These are phyloP conservation scores for Heritiera littoralis DNA, from an alignment of 345 rosid species.

Conservation along the genomic window DNA sequence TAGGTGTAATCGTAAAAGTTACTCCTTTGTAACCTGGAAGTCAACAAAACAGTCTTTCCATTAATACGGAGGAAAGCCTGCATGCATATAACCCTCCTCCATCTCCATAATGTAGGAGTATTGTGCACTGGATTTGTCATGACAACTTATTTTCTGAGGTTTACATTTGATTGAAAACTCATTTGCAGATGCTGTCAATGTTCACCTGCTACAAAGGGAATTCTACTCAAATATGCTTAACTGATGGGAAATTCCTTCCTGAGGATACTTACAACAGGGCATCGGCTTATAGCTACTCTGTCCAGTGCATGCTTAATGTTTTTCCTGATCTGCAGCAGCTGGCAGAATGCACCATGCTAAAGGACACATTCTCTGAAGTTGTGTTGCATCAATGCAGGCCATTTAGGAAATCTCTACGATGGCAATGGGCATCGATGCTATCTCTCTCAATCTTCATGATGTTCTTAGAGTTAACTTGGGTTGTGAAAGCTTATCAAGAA, in stretches of 20 bases:
- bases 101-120: too few relatives aligned
- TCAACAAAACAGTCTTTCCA: too few relatives aligned
- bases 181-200: conserved; percentile 45
- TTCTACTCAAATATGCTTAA: conserved; percentile 35
- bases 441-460: conserved; percentile 51
- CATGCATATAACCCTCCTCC: too few relatives aligned
- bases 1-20: too few relatives aligned
- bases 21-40: too few relatives aligned
- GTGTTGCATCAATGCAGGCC: conserved; percentile 51
- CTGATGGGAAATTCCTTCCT: conserved; percentile 47
- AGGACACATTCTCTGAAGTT: conserved; percentile 41
- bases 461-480: conserved; percentile 42
- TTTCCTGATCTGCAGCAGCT: conserved; percentile 55
- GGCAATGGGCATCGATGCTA: conserved; percentile 59
- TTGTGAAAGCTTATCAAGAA: conserved; percentile 47
- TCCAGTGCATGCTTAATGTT: conserved; percentile 44
- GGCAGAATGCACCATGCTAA: conserved; percentile 47
- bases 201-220: conserved; percentile 51
- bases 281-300: conserved; percentile 49
- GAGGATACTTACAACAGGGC: conserved; percentile 40
- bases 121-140: too few relatives aligned
- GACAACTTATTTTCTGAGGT: neutral
- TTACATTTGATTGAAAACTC: neutral
- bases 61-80: too few relatives aligned
- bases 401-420: conserved; percentile 31